Conservation (phyloP, 1,139 yeast species). For the Hanseniaspora gamundiae region DNA sequence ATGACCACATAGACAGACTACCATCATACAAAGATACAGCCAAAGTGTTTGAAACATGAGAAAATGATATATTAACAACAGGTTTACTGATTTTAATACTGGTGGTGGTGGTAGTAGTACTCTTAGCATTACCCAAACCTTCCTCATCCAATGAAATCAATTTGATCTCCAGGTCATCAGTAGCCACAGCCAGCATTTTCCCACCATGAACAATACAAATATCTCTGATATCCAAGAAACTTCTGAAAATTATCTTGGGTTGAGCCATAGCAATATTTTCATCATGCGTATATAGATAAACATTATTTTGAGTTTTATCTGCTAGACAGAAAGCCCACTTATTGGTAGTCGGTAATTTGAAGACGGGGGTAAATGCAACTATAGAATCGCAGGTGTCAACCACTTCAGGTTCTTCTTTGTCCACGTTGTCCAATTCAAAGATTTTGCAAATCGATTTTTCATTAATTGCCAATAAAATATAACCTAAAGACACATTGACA, state of each 20-base stretch:
- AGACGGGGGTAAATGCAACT: not conserved
- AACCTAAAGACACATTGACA: not conserved
- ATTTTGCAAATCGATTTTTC: slow-evolving; percentile 1
- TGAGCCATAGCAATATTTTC: slow-evolving; percentile 16
- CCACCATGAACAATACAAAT: slow-evolving; percentile 61
- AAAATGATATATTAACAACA: slow-evolving; percentile 1
- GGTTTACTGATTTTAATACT: not conserved
- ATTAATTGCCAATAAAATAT: not conserved
- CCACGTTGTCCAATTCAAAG: not conserved
- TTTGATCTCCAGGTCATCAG: slow-evolving; percentile 58
- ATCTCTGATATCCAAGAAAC: slow-evolving; percentile 54
- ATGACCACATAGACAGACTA: slow-evolving; percentile 48
- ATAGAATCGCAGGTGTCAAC: slow-evolving; percentile 13
- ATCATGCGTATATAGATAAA: slow-evolving; percentile 16
- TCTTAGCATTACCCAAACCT: not conserved
- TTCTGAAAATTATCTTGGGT: slow-evolving; percentile 14
- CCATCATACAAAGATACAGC: slow-evolving; percentile 63
- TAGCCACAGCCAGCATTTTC: slow-evolving; percentile 55
- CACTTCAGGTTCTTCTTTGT: slow-evolving; percentile 20
- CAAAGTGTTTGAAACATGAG: slow-evolving; percentile 34
- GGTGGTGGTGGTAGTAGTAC: not conserved
- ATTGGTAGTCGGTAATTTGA: slow-evolving; percentile 10
- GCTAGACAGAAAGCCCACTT: slow-evolving; percentile 27
- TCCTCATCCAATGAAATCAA: slow-evolving; percentile 34
- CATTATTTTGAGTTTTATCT: slow-evolving; percentile 27